A percentile compares a stretch with the other conserved stretches of the same genome.
These are phyloP conservation scores for Alloteropsis semialata DNA, from an alignment of 176 grass and related monocot species.

Conservation along the genomic window DNA sequence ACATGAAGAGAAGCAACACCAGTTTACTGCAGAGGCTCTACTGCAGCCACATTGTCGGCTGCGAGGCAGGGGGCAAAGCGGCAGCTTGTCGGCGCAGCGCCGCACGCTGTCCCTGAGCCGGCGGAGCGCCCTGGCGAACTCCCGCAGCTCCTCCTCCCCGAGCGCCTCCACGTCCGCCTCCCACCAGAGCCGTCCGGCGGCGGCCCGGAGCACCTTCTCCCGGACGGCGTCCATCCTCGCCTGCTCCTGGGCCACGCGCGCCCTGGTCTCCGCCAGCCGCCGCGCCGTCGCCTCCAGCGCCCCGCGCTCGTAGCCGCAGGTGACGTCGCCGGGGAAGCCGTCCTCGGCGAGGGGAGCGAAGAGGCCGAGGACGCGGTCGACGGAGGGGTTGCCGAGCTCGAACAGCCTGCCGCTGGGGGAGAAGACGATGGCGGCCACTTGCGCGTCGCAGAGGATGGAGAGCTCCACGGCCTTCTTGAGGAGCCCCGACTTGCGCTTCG, in stretches of 20 bases:
- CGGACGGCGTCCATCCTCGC: background rate
- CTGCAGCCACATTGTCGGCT: background rate
- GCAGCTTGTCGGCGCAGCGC: background rate
- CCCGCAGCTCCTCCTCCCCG: background rate
- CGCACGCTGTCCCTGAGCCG: background rate
- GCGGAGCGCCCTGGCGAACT: slow-evolving; percentile 6
- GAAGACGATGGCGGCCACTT: background rate
- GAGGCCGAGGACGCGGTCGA: background rate
- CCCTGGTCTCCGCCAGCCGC: background rate
- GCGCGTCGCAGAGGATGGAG: background rate
- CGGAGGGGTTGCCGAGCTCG: background rate
- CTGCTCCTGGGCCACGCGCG: background rate
- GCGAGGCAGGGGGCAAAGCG: background rate
- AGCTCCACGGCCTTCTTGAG: background rate
- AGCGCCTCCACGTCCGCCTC: slow-evolving; percentile 14
- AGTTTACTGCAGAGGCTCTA: background rate
- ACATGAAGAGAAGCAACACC: background rate
- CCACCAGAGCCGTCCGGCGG: background rate
- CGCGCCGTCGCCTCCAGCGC: background rate
- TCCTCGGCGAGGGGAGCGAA: background rate
- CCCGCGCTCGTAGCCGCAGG: background rate
- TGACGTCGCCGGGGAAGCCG: background rate
- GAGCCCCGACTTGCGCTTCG: background rate
- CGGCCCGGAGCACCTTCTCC: background rate
- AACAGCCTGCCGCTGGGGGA: background rate